Evolutionary conservation across 139 green algal species (phyloP), one percentile per base, ranked within the genome.

Genomic region (Coelastrella sp.): DNA sequence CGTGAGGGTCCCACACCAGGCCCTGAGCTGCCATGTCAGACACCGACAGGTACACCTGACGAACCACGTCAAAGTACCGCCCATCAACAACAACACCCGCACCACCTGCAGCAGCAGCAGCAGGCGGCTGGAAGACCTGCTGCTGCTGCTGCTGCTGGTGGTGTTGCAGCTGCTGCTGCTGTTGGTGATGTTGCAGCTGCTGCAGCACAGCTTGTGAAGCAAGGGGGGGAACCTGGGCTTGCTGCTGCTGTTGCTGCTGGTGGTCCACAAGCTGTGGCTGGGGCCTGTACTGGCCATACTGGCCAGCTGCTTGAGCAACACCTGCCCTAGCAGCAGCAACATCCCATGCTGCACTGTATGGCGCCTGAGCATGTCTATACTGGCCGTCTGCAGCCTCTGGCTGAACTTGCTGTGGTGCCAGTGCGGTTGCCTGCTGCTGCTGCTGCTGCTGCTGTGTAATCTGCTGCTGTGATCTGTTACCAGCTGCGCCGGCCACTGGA

Each of bases 91-190:
- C 35, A 49, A 1, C 35, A 49, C 35, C 35, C 35, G 35, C 15
- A 17, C 15, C 63, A 70, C 12, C 17, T 27, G 61, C 60, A 59
- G 57, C 60, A 59, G 20, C 82, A 78, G 17, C n/a, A n/a, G 20
- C 6, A 4, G 56, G 15, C 10, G 19, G 78, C 7, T 84, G 80
- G 56, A 49, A 68, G 12, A 66, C 22, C 22, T 27, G 82, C 82
- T 76, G 82, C 82, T 65, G 63, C 65, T 79, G 82, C 65, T 63
- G 82, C 82, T 79, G 65, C 82, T n/a, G n/a, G n/a, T n/a, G n/a
- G n/a, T n/a, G n/a, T n/a, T n/a, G n/a, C n/a, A 59, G 59, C 58
- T 74, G 80, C 58, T 75, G 59, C 58, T 85, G 80, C 12, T 72
- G 58, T 58, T 75, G 58, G 49, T 75, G 80, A 24, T 78, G 82